Evolutionary conservation across 2,329 filamentous ascomycete genomes (phyloP).

Genomic region (Aspergillus floridensis): DNA sequence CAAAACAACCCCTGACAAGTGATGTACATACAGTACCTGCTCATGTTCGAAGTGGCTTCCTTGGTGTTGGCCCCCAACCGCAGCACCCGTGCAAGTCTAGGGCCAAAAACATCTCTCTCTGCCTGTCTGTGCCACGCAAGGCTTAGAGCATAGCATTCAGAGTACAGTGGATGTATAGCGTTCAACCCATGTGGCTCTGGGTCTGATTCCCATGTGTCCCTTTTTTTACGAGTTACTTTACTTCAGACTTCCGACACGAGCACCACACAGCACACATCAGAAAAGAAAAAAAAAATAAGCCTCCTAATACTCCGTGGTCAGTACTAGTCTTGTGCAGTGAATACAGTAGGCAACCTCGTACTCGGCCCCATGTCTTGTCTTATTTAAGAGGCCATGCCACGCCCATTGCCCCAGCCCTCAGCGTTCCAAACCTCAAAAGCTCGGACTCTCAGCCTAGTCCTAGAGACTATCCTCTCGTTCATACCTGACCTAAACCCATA

Average conservation of each 20-base stretch:
- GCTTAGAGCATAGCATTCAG: background rate
- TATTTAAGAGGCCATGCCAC: background rate
- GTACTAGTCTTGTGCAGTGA: too few species aligned
- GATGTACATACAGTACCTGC: too few species aligned
- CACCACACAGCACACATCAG: background rate
- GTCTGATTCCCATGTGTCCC: background rate
- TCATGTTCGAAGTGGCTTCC: too few species aligned
- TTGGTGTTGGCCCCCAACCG: background rate
- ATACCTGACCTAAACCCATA: too few species aligned
- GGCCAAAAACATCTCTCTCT: background rate
- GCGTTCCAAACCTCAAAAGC: too few species aligned
- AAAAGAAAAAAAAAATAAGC: background rate
- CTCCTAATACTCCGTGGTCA: background rate
- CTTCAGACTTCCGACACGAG: background rate
- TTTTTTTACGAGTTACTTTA: background rate
- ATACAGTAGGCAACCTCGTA: background rate
- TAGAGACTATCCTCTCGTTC: too few species aligned
- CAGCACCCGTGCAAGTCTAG: background rate
- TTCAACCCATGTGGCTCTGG: background rate
- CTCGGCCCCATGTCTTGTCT: background rate
- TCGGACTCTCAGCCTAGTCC: too few species aligned
- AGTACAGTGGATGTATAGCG: background rate
- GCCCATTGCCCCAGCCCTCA: too few species aligned
- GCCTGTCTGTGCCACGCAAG: background rate
- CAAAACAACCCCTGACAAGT: too few species aligned